Base-by-base conservation (phyloP, 768 basidiomycete genomes). In the Serendipita sp. region DNA sequence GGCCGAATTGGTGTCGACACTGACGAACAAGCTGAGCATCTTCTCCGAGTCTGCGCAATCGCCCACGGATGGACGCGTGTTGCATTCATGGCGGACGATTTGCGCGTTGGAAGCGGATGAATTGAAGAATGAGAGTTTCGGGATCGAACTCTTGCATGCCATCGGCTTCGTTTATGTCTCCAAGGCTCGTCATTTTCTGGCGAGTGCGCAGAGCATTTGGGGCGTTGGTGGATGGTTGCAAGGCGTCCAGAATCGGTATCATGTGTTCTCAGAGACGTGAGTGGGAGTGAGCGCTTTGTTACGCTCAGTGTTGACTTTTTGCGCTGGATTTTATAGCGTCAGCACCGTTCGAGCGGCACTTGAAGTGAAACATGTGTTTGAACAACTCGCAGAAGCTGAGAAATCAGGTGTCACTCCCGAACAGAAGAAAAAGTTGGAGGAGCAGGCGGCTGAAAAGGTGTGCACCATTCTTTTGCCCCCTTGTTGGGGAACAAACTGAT, bases 191-290 rank as follows among this genome's bases (percentile, higher is more conserved):
- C 89, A 92, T 41, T 84, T 84, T 68, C 78, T 89, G 0, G 91
- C 90, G 0, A 83, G 87, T 17, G 76, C 81, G 73, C 66, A 82
- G 77, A 77, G 83, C 0, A 75, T 81, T 11, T 76, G 91, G 56
- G 91, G 91, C 28, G 85, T 95, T 16, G 91, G 91, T 13, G 91
- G 92, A 4, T 95, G 91, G 91, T 71, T 94, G 63, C 91, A 94
- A 71, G 90, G 90, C 62, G 88, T 92, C 2, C 88, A 90, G 71
- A 88, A 88, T 13, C 92, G 90, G 74, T 93, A 91, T 58, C 90
- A 94, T 69, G 86, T 93, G 17, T 88, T 95, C 72, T 91, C 89
- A 70, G 90, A 93, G 75, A 92, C 90, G 88, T 89, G 66, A 67
- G 88, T 77, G 45, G n/a, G 7, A 5, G 26, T 1, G n/a, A 44